Evolutionary conservation across 2,329 filamentous ascomycete genomes (phyloP), one percentile per base, ranked within the genome.

Genomic region (Ilyonectria mors-panacis): DNA sequence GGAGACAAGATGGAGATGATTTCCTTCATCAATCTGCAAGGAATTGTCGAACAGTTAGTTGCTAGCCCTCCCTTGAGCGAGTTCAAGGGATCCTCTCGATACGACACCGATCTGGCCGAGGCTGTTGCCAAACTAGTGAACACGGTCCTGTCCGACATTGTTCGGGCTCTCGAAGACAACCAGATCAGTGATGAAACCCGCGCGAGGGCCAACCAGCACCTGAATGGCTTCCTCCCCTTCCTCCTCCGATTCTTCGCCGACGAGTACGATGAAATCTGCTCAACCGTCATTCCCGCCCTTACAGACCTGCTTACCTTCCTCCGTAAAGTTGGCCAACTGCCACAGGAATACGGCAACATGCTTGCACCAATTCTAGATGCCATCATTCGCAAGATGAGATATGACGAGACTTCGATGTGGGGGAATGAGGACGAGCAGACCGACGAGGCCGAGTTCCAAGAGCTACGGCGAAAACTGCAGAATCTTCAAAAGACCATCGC

Each of bases 221-320:
- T 98, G 59, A 92, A 93, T 77, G 88, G 89, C 45, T 98, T 98
- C 79, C 85, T 97, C 30, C 94, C 95, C 0, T 92, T 95, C 73
- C 87, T 98, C 13, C 85, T 99, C 57, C 93, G 95, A 44, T 98
- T 98, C 85, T 98, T 99, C 82, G 93, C 94, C 26, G 96, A 99
- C 81, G 95, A 99, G 78, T 99, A 97, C 80, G 96, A 99, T 80
- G 96, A 99, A 83, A 92, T 99, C 73, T 98, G 96, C 85, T 97
- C 95, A 39, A 96, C 94, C 13, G 94, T 98, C 65, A 97, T 99
- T 68, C 93, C 95, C 23, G 95, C 94, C 42, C 89, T 98, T 62
- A 97, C 94, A 55, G 97, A 99, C 76, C 88, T 98, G 55, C 88
- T 99, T 67, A 94, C 94, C 30, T 95, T 97, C 79, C 88, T 98